These are phyloP conservation scores for Leccinum imitatum DNA, from an alignment of 768 basidiomycete species.

Conservation along the genomic window DNA sequence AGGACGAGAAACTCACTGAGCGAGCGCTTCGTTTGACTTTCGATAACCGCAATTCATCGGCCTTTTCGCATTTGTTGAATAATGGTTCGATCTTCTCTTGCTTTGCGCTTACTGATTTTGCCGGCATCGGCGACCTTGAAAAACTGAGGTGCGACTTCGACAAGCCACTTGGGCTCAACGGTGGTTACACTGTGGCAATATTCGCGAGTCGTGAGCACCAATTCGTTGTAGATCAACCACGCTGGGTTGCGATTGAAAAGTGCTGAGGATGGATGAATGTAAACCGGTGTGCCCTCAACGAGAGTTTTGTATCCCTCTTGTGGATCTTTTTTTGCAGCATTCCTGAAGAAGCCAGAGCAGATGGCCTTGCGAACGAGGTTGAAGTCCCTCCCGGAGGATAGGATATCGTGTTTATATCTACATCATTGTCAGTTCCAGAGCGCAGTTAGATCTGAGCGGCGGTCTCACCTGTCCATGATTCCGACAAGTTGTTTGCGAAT, in stretches of 20 bases:
- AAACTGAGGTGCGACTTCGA: slow-evolving; percentile 97
- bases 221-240: slow-evolving; percentile 94
- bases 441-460: not conserved
- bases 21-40: slow-evolving; percentile 90
- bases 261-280: slow-evolving; percentile 96
- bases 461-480: slow-evolving; percentile 92
- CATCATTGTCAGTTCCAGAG: slow-evolving; percentile 7
- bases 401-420: slow-evolving; percentile 95
- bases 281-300: slow-evolving; percentile 97
- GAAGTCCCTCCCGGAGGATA: slow-evolving; percentile 90
- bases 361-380: slow-evolving; percentile 94
- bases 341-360: slow-evolving; percentile 96
- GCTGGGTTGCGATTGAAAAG: slow-evolving; percentile 97
- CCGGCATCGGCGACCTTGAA: slow-evolving; percentile 98
- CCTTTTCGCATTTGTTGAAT: slow-evolving; percentile 93
- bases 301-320: slow-evolving; percentile 98
- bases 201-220: slow-evolving; percentile 94
- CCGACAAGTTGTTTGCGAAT: slow-evolving; percentile 96
- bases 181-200: slow-evolving; percentile 93
- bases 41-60: slow-evolving; percentile 92
- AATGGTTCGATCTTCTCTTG: slow-evolving; percentile 97
- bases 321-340: slow-evolving; percentile 98
- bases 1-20: slow-evolving; percentile 49
- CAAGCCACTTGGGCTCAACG: slow-evolving; percentile 97
- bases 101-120: slow-evolving; percentile 95